Conservation (phyloP, 805 yeast species). For the Candida pini region DNA sequence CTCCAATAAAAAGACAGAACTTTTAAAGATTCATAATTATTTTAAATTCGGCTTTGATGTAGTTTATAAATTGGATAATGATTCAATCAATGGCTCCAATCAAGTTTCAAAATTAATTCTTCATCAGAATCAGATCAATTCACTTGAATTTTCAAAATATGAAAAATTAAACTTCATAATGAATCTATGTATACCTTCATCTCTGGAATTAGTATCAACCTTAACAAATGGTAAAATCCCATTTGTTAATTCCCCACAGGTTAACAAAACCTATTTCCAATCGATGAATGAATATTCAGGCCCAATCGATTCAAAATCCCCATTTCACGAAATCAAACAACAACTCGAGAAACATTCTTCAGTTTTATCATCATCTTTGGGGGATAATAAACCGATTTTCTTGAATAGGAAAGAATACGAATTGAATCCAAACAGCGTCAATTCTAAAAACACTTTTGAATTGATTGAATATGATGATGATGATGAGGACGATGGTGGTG, state of each 20-base stretch:
- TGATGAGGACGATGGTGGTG: conserved; percentile 2
- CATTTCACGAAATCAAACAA: too few relatives aligned
- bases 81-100: conserved; percentile 24
- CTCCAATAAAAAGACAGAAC: conserved; percentile 7
- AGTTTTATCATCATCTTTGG: conserved; percentile 1
- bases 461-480: conserved; percentile 25
- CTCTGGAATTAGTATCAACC: too few relatives aligned
- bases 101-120: conserved; percentile 40
- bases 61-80: conserved; percentile 35
- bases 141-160: conserved; percentile 50
- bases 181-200: neutral
- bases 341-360: too few relatives aligned
- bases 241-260: too few relatives aligned
- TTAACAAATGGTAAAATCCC: too few relatives aligned
- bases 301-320: too few relatives aligned
- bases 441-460: conserved; percentile 22
- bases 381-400: conserved; percentile 22
- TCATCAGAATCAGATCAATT: conserved; percentile 49
- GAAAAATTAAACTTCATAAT: conserved; percentile 36
- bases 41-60: conserved; percentile 50
- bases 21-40: conserved; percentile 47
- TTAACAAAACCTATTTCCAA: too few relatives aligned
- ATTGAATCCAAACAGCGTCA: conserved; percentile 16
- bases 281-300: conserved; percentile 1
- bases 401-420: conserved; percentile 30